Evolutionary conservation across 129 eudicot species (phyloP).

Genomic region (Saposhnikovia divaricata): DNA sequence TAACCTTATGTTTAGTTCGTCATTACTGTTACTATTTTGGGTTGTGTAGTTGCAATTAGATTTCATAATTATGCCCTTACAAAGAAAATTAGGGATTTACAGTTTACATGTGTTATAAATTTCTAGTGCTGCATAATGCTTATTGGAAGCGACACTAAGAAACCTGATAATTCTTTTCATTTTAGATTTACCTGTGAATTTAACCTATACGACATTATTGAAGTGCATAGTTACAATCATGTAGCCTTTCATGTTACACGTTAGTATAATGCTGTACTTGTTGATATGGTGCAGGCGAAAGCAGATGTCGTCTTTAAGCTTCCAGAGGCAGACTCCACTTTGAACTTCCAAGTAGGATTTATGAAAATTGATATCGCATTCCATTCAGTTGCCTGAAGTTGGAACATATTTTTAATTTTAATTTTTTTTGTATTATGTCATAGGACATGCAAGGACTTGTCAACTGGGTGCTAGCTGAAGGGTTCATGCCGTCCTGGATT

Average conservation of each 20-base stretch:
- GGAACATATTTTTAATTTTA: not conserved
- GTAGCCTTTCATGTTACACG: not conserved
- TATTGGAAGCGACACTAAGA: not conserved
- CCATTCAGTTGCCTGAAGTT: not conserved
- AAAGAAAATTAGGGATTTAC: not conserved
- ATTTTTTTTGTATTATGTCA: conserved; percentile 2
- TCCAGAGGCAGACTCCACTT: conserved; percentile 58
- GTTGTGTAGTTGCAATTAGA: not conserved
- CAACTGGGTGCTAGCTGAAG: conserved; percentile 94
- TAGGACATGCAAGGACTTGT: conserved; percentile 97
- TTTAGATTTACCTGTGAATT: not conserved
- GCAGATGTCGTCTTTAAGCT: conserved; percentile 65
- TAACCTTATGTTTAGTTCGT: not conserved
- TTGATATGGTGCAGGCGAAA: conserved; percentile 57
- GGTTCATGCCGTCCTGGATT: conserved; percentile 94
- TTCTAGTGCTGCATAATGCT: not conserved
- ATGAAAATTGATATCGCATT: not conserved
- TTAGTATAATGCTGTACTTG: not conserved
- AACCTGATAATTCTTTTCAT: not conserved
- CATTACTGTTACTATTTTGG: not conserved
- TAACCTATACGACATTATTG: not conserved
- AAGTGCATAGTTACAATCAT: not conserved
- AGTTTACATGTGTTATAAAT: not conserved
- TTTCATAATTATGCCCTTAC: not conserved
- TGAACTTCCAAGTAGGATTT: conserved; percentile 56